Evolutionary conservation across 805 yeast species (phyloP).

Genomic region (Millerozyma miso): DNA sequence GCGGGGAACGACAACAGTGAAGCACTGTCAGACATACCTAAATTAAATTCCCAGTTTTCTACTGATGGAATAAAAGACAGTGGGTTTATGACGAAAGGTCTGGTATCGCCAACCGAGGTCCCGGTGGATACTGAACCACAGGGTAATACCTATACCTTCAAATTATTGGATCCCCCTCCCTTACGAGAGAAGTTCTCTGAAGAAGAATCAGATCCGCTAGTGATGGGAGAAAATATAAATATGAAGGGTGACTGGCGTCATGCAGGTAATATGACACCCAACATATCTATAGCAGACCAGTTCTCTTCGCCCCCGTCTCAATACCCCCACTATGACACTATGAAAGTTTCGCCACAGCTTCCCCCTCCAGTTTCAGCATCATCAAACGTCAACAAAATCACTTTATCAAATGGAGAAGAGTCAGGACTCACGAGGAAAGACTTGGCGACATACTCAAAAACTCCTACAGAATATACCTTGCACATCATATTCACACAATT

Average conservation of each 20-base stretch:
- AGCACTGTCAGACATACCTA: neutral
- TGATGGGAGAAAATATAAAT: neutral
- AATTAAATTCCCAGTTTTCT: neutral
- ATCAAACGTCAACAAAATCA: conserved; percentile 19
- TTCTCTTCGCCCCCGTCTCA: conserved; percentile 21
- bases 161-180: conserved; percentile 12
- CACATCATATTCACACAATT: conserved; percentile 94
- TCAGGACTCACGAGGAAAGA: conserved; percentile 28
- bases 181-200: conserved; percentile 6
- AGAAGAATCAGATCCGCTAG: neutral
- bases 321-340: conserved; percentile 10
- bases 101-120: neutral
- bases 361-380: conserved; percentile 30
- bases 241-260: neutral
- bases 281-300: conserved; percentile 8
- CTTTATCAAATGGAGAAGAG: conserved; percentile 32
- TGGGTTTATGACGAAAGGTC: neutral
- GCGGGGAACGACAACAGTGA: neutral
- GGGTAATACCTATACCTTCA: conserved; percentile 5
- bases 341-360: conserved; percentile 33
- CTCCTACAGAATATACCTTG: conserved; percentile 85
- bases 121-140: neutral
- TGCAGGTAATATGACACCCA: conserved; percentile 1
- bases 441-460: conserved; percentile 53
- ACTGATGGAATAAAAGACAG: neutral